A percentile compares a stretch with the other conserved stretches of the same genome.
phyloP scores from a whole-genome alignment of 768 basidiomycete genomes.

The Trametes sanguinea region DNA sequence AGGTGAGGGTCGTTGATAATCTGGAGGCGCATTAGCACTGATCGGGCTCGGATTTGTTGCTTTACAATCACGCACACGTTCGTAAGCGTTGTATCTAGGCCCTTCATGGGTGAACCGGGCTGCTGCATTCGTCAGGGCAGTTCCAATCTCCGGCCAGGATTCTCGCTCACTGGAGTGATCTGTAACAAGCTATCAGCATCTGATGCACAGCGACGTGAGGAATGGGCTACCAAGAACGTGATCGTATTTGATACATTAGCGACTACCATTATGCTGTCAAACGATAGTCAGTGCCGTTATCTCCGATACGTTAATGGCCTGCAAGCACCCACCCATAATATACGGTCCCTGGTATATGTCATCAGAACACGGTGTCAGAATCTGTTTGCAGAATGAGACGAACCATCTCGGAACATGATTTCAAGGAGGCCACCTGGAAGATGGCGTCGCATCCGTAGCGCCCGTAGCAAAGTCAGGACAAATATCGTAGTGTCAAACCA shows the following conservation, averaged over 20 bases:
- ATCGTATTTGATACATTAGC: constrained; percentile 20
- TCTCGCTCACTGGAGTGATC: constrained; percentile 5
- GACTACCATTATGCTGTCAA: constrained; percentile 13
- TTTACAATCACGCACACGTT: constrained; percentile 15
- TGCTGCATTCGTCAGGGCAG: neutral
- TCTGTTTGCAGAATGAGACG: neutral
- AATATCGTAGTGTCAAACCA: constrained; percentile 24
- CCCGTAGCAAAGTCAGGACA: constrained; percentile 12
- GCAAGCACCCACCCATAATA: constrained; percentile 15
- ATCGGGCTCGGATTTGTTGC: neutral
- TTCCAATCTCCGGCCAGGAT: neutral
- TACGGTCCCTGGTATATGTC: constrained; percentile 10
- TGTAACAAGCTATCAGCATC: neutral
- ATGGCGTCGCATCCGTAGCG: constrained; percentile 9
- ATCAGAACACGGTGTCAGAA: neutral
- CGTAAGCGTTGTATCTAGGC: constrained; percentile 19
- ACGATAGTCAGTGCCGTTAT: neutral
- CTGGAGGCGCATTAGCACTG: neutral
- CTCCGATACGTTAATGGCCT: neutral
- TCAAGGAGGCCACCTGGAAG: constrained; percentile 14
- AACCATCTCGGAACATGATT: constrained; percentile 22
- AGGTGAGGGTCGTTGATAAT: constrained; percentile 17
- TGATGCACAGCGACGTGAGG: neutral
- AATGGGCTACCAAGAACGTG: constrained; percentile 18
- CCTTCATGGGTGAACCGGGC: constrained; percentile 13